Conservation (phyloP, 345 rosid genomes). For the Heritiera littoralis region DNA sequence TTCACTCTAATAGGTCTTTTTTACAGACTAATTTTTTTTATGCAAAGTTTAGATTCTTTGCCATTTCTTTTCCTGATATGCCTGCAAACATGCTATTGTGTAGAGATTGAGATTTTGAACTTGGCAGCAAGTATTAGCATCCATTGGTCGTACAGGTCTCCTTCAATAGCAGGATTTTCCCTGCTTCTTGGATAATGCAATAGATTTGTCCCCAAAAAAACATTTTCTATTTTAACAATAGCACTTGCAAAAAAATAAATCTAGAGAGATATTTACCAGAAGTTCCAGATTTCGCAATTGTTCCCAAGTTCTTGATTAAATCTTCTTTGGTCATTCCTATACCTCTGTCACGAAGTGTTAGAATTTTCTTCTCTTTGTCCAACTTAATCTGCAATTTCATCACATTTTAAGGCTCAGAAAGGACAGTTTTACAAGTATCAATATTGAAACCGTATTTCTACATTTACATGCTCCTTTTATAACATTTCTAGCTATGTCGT, state of each 20-base stretch:
- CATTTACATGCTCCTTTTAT: not conserved
- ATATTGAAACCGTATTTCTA: not conserved
- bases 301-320: slow-evolving; percentile 93
- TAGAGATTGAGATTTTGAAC: not conserved
- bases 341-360: slow-evolving; percentile 91
- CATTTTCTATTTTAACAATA: not conserved
- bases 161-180: not conserved
- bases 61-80: not conserved
- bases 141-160: not conserved
- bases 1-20: no score
- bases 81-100: not conserved
- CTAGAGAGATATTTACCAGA: slow-evolving; percentile 54
- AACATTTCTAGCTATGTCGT: not conserved
- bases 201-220: no score
- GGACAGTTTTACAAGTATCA: not conserved
- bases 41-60: no score
- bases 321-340: slow-evolving; percentile 99
- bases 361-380: slow-evolving; percentile 82
- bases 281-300: slow-evolving; percentile 98
- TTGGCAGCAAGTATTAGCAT: not conserved
- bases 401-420: not conserved
- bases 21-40: not conserved
- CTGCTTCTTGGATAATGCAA: no score
- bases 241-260: not conserved
- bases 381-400: slow-evolving; percentile 70